These are phyloP conservation scores for Musa balbisiana DNA, from an alignment of 202 grass and related monocot species.

Conservation along the genomic window DNA sequence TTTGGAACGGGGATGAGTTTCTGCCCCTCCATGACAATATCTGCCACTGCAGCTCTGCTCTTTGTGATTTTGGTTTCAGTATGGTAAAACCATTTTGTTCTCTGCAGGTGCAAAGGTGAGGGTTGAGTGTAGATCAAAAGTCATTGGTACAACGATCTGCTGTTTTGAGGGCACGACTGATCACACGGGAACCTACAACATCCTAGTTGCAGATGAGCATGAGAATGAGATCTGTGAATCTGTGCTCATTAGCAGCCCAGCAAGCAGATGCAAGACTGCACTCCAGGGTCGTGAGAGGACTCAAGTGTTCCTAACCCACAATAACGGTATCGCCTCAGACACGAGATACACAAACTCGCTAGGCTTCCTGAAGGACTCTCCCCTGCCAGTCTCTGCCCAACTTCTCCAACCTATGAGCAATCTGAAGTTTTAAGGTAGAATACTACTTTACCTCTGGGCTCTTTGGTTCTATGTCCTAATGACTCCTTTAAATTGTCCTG, in stretches of 20 bases:
- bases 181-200: constrained; percentile 74
- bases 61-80: background rate
- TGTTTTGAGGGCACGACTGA: constrained; percentile 68
- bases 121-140: constrained; percentile 58
- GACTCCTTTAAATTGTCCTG: too few species aligned
- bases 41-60: background rate
- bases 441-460: background rate
- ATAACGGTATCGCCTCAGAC: constrained; percentile 59
- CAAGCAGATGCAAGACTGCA: constrained; percentile 31
- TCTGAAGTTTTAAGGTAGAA: constrained; percentile 27
- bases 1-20: background rate
- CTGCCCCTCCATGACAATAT: background rate
- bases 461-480: too few species aligned
- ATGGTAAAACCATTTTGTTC: background rate
- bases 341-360: constrained; percentile 51
- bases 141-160: constrained; percentile 34
- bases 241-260: constrained; percentile 61
- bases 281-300: constrained; percentile 56
- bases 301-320: constrained; percentile 69
- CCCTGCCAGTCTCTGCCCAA: constrained; percentile 31
- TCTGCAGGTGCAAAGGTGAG: constrained; percentile 70
- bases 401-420: constrained; percentile 70
- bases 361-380: constrained; percentile 51
- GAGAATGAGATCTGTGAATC: constrained; percentile 67
- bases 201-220: constrained; percentile 40